Evolutionary conservation across 163 green algal species (phyloP).

Genomic region (Scenedesmus sp.): DNA sequence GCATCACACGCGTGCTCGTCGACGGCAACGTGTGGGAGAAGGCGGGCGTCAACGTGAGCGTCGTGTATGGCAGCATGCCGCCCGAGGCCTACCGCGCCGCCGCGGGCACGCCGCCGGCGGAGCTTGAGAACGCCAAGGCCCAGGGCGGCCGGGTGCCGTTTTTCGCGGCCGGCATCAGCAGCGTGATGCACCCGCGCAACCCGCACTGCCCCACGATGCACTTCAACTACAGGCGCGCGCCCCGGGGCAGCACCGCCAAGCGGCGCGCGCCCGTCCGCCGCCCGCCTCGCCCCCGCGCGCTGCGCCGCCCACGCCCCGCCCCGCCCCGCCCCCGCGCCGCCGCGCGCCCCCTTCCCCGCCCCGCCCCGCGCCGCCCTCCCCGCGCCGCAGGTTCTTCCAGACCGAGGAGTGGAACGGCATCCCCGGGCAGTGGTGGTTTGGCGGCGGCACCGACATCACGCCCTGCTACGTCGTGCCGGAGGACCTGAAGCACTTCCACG

Average conservation of each 20-base stretch:
- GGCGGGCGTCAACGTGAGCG: conserved; percentile 98
- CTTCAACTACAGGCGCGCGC: conserved; percentile 95
- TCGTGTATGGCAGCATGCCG: conserved; percentile 99
- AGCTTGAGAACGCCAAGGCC: conserved; percentile 34
- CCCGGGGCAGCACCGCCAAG: too few relatives aligned
- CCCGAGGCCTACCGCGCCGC: conserved; percentile 89
- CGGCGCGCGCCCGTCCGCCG: too few relatives aligned
- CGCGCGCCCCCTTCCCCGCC: not conserved
- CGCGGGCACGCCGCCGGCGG: conserved; percentile 6
- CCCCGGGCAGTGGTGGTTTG: conserved; percentile 98
- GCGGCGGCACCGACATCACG: conserved; percentile 99
- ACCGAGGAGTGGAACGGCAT: conserved; percentile 91
- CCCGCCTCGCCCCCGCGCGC: too few relatives aligned
- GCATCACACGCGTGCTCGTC: conserved; percentile 95
- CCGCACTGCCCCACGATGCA: conserved; percentile 98
- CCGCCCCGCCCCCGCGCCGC: not conserved
- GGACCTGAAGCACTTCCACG: conserved; percentile 99
- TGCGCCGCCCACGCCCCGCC: not conserved
- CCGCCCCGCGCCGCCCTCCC: not conserved
- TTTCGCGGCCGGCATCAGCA: conserved; percentile 97
- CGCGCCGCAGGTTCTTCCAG: conserved; percentile 91
- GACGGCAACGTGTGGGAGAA: conserved; percentile 99
- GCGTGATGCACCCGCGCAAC: conserved; percentile 98
- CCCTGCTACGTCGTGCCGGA: conserved; percentile 94
- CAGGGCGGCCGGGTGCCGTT: conserved; percentile 89